phyloP scores from a whole-genome alignment of 176 grass and related monocot species.

The Chloris gayana region DNA sequence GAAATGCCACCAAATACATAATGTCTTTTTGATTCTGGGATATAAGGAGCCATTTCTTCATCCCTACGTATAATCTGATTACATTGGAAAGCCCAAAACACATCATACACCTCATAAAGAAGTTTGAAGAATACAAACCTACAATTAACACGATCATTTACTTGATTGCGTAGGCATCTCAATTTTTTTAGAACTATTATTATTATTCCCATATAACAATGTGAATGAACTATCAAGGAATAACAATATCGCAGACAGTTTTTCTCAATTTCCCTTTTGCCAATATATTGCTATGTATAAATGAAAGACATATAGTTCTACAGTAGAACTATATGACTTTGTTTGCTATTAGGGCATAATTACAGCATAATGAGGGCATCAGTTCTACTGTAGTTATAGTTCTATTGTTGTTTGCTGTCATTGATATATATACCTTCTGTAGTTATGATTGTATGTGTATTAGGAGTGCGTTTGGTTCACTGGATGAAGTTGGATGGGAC shows the following conservation, averaged over 20 bases:
- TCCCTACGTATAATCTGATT: constrained; percentile 81
- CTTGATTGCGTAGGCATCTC: not conserved
- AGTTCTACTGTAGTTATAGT: too few species aligned
- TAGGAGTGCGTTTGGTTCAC: too few species aligned
- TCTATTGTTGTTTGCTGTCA: too few species aligned
- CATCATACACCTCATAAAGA: too few species aligned
- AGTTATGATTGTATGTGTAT: not conserved
- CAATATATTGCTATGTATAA: not conserved
- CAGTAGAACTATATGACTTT: not conserved
- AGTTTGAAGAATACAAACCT: not conserved
- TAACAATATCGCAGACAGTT: not conserved
- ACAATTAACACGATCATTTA: constrained; percentile 19
- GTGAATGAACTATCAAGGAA: not conserved
- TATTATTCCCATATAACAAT: not conserved
- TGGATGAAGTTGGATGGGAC: too few species aligned
- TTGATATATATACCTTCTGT: too few species aligned
- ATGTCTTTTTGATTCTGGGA: constrained; percentile 85
- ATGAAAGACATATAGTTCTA: too few species aligned
- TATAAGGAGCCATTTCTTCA: constrained; percentile 91
- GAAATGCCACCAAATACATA: constrained; percentile 95
- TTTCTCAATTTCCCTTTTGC: constrained; percentile 7
- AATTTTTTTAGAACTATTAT: constrained; percentile 23
- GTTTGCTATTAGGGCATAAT: too few species aligned
- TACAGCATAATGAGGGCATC: too few species aligned
- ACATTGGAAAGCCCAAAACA: constrained; percentile 30